phyloP scores from a whole-genome alignment of 2,329 filamentous ascomycete species.

The Fusarium duplospermum region DNA sequence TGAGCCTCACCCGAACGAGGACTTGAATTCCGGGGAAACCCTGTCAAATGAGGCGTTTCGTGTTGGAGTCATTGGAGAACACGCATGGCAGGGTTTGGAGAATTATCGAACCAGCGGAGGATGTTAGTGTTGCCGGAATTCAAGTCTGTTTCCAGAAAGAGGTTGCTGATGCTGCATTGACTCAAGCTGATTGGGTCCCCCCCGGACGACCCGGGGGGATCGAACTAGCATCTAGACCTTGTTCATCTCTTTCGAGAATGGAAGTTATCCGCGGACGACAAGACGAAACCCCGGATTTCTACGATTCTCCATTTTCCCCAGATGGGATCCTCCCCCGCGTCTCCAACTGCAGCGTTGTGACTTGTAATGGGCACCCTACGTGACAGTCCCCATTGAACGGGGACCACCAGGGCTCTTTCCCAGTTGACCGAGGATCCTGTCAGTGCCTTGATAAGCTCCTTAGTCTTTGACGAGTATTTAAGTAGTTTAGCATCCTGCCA shows the following conservation, averaged over 20 bases:
- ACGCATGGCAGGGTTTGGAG: neutral
- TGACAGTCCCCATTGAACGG: neutral
- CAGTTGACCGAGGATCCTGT: neutral
- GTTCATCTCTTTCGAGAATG: neutral
- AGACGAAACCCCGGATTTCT: neutral
- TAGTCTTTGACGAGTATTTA: neutral
- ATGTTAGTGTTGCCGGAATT: neutral
- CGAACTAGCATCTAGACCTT: neutral
- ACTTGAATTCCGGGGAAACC: neutral
- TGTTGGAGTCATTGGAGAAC: neutral
- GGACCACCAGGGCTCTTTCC: no score
- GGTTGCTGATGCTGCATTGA: neutral
- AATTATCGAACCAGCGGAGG: neutral
- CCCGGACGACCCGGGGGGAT: neutral
- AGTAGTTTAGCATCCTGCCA: neutral
- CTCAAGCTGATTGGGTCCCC: neutral
- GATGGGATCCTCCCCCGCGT: neutral
- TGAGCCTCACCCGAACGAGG: neutral
- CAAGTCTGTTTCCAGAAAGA: neutral
- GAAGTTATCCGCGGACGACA: neutral
- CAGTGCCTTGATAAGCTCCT: neutral
- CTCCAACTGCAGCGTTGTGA: neutral
- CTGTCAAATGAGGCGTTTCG: neutral
- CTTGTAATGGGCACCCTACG: neutral
- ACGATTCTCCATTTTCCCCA: slow-evolving; percentile 1